These are phyloP conservation scores for Porpolomopsis calyptriformis DNA, from an alignment of 768 basidiomycete species.

Conservation along the genomic window DNA sequence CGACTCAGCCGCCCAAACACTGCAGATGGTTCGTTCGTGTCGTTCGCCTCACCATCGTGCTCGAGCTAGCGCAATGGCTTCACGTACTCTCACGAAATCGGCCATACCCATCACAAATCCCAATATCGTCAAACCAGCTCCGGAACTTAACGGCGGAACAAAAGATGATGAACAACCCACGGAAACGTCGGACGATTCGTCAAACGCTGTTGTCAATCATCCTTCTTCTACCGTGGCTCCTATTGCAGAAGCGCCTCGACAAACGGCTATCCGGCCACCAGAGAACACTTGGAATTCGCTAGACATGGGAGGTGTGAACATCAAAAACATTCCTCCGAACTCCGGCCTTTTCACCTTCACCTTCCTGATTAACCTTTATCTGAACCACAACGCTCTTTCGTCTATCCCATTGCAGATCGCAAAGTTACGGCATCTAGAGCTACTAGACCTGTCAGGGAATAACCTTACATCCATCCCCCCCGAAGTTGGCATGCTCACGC, in stretches of 20 bases:
- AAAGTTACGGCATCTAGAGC: constrained; percentile 72
- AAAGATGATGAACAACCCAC: constrained; percentile 25
- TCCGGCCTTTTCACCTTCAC: constrained; percentile 76
- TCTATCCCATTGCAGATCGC: constrained; percentile 75
- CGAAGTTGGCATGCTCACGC: constrained; percentile 84
- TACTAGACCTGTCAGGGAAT: constrained; percentile 90
- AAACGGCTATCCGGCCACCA: constrained; percentile 52
- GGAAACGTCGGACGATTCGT: constrained; percentile 21
- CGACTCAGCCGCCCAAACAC: too few relatives aligned
- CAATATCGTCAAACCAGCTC: constrained; percentile 48
- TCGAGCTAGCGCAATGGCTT: constrained; percentile 88
- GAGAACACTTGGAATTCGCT: constrained; percentile 81
- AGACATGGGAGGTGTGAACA: constrained; percentile 91
- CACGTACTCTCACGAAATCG: constrained; percentile 74
- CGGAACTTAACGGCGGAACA: constrained; percentile 24
- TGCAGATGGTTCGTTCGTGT: constrained; percentile 71
- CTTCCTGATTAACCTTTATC: constrained; percentile 91
- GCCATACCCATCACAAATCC: constrained; percentile 91
- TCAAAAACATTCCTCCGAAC: constrained; percentile 77
- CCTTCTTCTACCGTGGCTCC: constrained; percentile 73
- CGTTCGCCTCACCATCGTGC: constrained; percentile 91
- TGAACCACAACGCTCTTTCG: constrained; percentile 86
- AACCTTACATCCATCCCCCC: constrained; percentile 65
- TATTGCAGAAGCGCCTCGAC: constrained; percentile 54
- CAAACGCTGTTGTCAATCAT: constrained; percentile 37